Base-by-base conservation (phyloP, 1,284 basidiomycete genomes). In the Tylopilus sp. region DNA sequence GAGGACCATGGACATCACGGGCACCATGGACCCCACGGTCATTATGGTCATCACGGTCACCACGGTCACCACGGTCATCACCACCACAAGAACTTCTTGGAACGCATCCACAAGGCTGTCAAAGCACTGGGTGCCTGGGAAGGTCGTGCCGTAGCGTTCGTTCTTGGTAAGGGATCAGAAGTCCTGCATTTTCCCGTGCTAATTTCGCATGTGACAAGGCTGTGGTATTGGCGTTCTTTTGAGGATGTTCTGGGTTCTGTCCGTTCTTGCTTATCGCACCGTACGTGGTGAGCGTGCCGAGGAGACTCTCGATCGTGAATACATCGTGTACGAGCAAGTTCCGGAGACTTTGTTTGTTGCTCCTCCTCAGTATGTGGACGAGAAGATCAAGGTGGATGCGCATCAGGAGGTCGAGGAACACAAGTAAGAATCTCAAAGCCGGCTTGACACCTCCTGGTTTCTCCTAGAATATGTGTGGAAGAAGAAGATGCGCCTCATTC, bases 141-240 rank as follows among this genome's bases (percentile, higher is more conserved):
- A 66, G 85, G 85, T 44, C 76, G 86, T 44, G 79, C 81, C 12
- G 81, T 89, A 15, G 83, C 87, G 6, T 90, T 90, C 52, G 86
- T 89, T 49, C 74, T 90, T 16, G 87, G 87, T 87, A 54, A 57
- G 80, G 66, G 25, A 23, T 37, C 4, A 7, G 6, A 4, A 1
- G 31, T 44, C 0, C 15, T 10, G 1, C 9, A 37, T 28, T 41
- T 35, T 39, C 12, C 8, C 29, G 1, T 8, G 40, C 44, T 56
- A 53, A 49, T 41, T 26, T 43, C 54, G 31, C 23, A 30, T 21
- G n/a, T 49, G 26, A 39, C 38, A 48, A 88, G 85, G 86, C 26
- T 88, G 85, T 59, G 87, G 87, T 48, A 79, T 89, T 41, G 87
- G 87, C 48, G 86, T 88, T 42, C 74, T 90, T 30, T 66, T 89